phyloP scores from a whole-genome alignment of 768 basidiomycete species.

The Lactarius tabidus region DNA sequence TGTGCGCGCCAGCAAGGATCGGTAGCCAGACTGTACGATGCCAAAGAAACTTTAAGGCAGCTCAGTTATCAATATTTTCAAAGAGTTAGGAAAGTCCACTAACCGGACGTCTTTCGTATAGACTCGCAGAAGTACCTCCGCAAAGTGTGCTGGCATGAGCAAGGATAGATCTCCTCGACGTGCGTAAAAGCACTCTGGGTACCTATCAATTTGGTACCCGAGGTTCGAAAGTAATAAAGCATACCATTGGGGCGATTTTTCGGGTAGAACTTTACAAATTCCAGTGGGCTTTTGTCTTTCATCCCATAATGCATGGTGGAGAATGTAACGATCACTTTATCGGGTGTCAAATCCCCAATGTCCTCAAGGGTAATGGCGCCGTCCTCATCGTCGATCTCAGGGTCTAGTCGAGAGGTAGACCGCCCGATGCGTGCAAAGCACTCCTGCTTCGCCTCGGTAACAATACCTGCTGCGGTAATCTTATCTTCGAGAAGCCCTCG shows the following conservation, averaged over 20 bases:
- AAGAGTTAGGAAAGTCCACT: constrained; percentile 18
- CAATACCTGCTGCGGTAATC: constrained; percentile 39
- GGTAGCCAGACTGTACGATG: constrained; percentile 66
- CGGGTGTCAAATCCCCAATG: constrained; percentile 37
- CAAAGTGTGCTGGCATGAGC: constrained; percentile 61
- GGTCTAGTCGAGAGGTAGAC: not conserved
- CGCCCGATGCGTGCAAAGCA: not conserved
- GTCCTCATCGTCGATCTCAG: constrained; percentile 12
- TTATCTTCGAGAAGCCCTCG: constrained; percentile 28
- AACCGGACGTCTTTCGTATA: constrained; percentile 59
- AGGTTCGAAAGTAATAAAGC: constrained; percentile 5
- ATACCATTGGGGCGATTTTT: constrained; percentile 58
- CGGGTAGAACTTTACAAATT: constrained; percentile 68
- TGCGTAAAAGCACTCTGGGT: constrained; percentile 43
- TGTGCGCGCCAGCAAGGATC: constrained; percentile 35
- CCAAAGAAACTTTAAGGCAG: constrained; percentile 43
- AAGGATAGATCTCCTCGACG: constrained; percentile 57
- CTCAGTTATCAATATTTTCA: not conserved
- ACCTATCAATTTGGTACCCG: not conserved
- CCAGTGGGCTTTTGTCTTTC: constrained; percentile 63
- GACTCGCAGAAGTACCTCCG: constrained; percentile 63
- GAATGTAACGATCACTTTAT: constrained; percentile 62
- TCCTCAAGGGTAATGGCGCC: constrained; percentile 25
- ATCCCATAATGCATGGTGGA: constrained; percentile 74
- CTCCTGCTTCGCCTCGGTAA: constrained; percentile 30